Evolutionary conservation across 495 filamentous ascomycete species (phyloP), one percentile per base, ranked within the genome.

Genomic region (Talaromyces liani): DNA sequence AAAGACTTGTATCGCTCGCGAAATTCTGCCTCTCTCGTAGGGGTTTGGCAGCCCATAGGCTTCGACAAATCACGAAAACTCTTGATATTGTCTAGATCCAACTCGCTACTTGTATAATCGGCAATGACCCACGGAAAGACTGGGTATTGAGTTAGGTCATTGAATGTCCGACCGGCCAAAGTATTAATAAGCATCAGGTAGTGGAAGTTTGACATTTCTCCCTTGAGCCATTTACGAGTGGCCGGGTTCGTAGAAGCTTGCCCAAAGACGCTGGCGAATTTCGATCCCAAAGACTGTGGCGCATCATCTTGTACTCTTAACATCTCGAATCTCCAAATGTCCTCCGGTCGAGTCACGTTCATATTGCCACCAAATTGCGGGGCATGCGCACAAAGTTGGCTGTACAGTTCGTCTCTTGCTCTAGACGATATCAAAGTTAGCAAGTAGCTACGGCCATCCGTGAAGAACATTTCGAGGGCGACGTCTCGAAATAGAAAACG

Each of bases 101-200:
- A 80, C 66, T 97, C 91, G n/a, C 96, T 90, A 71, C 93, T 96
- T 4, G 91, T 94, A 73, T 98, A 98, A 70, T 98, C 93, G 5
- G 93, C 91, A 27, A 98, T 74, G 14, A 98, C 87, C 94, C 94
- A 98, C 10, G 94, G 94, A 69, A 98, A 98, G 22, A 98, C 94
- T 0, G 94, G 94, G 69, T 98, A 98, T 66, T 98, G 95, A 1
- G 94, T 98, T 9, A 98, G 78, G 72, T 98, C 94, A 69, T 98
- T 98, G 81, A 98, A 98, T 0, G 94, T 98, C 58, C 94, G 81
- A 33, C 94, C 94, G 20, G 94, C 94, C 82, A 98, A 91, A 6
- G 95, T 98, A 69, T 98, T 98, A 71, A 98, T 85, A 53, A 96
- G 83, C 95, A 98, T 98, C 29, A 98, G 83, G 72, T 98, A 98